Conservation (phyloP, 2,329 filamentous ascomycete genomes). For the Aspergillus chevalieri region DNA sequence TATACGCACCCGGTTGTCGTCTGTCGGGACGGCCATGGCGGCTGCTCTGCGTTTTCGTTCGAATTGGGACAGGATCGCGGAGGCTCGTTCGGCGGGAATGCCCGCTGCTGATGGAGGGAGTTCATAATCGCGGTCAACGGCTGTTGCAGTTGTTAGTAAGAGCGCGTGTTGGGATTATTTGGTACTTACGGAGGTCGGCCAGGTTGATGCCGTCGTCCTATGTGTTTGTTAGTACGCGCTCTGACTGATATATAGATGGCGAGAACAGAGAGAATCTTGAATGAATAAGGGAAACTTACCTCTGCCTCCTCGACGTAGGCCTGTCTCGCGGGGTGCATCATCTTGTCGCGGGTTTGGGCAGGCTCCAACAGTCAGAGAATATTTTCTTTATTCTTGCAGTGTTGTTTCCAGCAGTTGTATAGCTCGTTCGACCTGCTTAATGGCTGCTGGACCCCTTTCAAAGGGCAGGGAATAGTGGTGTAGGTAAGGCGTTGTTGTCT, state of each 20-base stretch:
- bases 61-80: constrained; percentile 79
- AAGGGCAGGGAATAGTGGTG: too few relatives aligned
- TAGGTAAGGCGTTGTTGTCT: too few relatives aligned
- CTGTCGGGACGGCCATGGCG: constrained; percentile 85
- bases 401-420: background rate
- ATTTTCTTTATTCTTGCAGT: background rate
- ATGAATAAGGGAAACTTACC: constrained; percentile 44
- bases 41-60: constrained; percentile 84
- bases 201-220: constrained; percentile 57
- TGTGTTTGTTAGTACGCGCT: constrained; percentile 13
- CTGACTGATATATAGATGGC: constrained; percentile 5
- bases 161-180: background rate
- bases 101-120: constrained; percentile 61
- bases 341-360: constrained; percentile 23
- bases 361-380: background rate
- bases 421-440: too few relatives aligned
- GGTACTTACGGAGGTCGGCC: constrained; percentile 56
- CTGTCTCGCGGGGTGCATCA: constrained; percentile 80
- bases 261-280: constrained; percentile 1
- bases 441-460: too few relatives aligned
- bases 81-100: constrained; percentile 72
- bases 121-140: constrained; percentile 77
- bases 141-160: constrained; percentile 27
- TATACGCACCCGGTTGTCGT: constrained; percentile 77
- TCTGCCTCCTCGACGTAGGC: constrained; percentile 87